phyloP scores from a whole-genome alignment of 176 grass and related monocot species.

The Oryza brachyantha region DNA sequence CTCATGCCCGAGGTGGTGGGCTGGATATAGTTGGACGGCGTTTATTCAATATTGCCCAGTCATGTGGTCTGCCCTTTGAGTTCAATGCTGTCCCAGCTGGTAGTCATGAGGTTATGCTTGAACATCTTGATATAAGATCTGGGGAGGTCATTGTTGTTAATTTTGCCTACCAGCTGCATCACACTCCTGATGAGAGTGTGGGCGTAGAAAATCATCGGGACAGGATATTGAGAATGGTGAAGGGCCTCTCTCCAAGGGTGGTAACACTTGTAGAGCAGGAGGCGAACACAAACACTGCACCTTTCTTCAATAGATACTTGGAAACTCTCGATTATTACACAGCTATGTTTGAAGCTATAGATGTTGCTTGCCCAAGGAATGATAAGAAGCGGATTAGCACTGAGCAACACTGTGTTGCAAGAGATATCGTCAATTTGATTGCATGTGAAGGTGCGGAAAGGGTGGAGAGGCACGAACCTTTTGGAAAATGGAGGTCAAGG shows the following conservation, averaged over 20 bases:
- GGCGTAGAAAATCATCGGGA: slow-evolving; percentile 68
- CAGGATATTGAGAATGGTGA: slow-evolving; percentile 70
- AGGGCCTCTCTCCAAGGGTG: slow-evolving; percentile 61
- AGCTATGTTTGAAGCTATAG: slow-evolving; percentile 72
- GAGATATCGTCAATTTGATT: slow-evolving; percentile 84
- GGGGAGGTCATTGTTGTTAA: slow-evolving; percentile 69
- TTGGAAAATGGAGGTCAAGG: slow-evolving; percentile 59
- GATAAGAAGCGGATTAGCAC: slow-evolving; percentile 61
- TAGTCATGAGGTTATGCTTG: slow-evolving; percentile 57
- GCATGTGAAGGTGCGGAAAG: slow-evolving; percentile 81
- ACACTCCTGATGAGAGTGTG: slow-evolving; percentile 78
- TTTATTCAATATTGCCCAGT: slow-evolving; percentile 40
- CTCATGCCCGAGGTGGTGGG: slow-evolving; percentile 52
- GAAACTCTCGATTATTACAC: slow-evolving; percentile 81
- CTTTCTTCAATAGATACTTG: slow-evolving; percentile 77
- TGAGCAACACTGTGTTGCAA: slow-evolving; percentile 83
- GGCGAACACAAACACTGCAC: slow-evolving; percentile 74
- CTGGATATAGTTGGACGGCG: slow-evolving; percentile 61
- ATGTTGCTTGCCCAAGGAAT: slow-evolving; percentile 51
- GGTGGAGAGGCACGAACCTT: slow-evolving; percentile 54
- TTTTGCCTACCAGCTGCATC: slow-evolving; percentile 85
- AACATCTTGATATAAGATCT: slow-evolving; percentile 52
- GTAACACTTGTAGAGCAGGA: slow-evolving; percentile 81
- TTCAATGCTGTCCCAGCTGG: slow-evolving; percentile 58
- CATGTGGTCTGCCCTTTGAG: slow-evolving; percentile 58